Evolutionary conservation across 345 rosid species (phyloP).

Genomic region (Eucalyptus curtisii): DNA sequence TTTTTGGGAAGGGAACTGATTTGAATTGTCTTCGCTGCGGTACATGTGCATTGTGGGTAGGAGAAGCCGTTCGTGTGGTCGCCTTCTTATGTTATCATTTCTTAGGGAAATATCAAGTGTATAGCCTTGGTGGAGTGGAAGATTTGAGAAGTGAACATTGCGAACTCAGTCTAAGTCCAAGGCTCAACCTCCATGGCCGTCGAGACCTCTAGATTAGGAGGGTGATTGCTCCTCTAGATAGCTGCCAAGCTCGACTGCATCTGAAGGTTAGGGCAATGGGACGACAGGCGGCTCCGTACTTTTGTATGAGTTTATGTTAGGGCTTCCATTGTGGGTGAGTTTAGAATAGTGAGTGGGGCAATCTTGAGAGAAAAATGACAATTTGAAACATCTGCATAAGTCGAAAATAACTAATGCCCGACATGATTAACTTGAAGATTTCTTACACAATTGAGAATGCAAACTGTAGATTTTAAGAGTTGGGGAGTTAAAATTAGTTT

Average conservation of each 20-base stretch:
- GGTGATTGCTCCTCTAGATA: neutral
- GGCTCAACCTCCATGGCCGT: neutral
- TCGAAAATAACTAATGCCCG: neutral
- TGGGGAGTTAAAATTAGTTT: neutral
- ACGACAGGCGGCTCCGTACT: neutral
- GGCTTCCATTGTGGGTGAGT: neutral
- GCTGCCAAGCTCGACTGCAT: neutral
- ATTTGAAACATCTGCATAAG: neutral
- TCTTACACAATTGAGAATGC: neutral
- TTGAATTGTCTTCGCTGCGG: neutral
- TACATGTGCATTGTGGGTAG: neutral
- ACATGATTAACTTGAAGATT: neutral
- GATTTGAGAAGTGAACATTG: neutral
- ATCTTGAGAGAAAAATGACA: neutral
- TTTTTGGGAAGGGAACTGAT: neutral
- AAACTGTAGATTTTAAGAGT: neutral
- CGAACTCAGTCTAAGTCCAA: neutral
- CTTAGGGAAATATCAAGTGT: neutral
- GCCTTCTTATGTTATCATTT: neutral
- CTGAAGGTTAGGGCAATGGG: neutral
- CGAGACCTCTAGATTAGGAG: neutral
- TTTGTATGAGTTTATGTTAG: neutral
- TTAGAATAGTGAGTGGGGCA: neutral
- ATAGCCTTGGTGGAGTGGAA: neutral
- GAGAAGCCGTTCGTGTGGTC: neutral